Percentiles rank a stretch among this genome's conserved stretches.
Conservation (phyloP, 176 grass and related monocot genomes). For the Carex kokanica region DNA sequence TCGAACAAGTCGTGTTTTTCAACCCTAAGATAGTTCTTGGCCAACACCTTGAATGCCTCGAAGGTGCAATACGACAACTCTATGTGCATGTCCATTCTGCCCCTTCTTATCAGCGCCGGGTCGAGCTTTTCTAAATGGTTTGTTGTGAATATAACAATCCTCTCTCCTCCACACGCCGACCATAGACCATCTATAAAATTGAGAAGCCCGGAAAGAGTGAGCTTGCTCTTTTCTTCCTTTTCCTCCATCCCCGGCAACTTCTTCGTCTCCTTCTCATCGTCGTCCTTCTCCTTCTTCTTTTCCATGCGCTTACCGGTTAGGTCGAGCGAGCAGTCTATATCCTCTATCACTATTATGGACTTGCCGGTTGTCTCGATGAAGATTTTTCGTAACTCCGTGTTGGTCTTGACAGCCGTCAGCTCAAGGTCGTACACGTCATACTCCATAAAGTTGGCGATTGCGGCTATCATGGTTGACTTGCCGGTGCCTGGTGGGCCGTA, state of each 20-base stretch:
- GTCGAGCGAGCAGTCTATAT: slow-evolving; percentile 68
- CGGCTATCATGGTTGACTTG: neutral
- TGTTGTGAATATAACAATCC: slow-evolving; percentile 38
- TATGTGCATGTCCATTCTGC: slow-evolving; percentile 50
- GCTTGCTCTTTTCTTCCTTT: slow-evolving; percentile 21
- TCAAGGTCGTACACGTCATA: slow-evolving; percentile 74
- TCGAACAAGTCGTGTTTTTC: neutral
- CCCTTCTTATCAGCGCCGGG: slow-evolving; percentile 35
- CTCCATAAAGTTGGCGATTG: slow-evolving; percentile 67
- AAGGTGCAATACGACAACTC: slow-evolving; percentile 50
- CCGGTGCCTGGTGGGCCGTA: too few relatives aligned
- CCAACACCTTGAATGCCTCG: slow-evolving; percentile 36
- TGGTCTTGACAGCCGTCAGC: slow-evolving; percentile 54
- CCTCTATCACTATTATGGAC: slow-evolving; percentile 69
- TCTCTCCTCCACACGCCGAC: slow-evolving; percentile 34
- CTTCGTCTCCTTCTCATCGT: neutral
- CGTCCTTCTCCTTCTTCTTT: slow-evolving; percentile 26
- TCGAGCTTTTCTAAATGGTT: slow-evolving; percentile 41
- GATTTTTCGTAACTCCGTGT: slow-evolving; percentile 67
- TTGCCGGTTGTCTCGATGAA: slow-evolving; percentile 67
- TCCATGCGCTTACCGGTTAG: slow-evolving; percentile 52
- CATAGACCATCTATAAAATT: slow-evolving; percentile 42
- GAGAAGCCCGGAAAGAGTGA: slow-evolving; percentile 40
- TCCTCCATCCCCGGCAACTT: neutral
- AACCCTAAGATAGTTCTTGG: slow-evolving; percentile 33